Evolutionary conservation across 2,329 filamentous ascomycete species (phyloP), one percentile per base, ranked within the genome.

Genomic region (Calonectria pseudoturangicola): DNA sequence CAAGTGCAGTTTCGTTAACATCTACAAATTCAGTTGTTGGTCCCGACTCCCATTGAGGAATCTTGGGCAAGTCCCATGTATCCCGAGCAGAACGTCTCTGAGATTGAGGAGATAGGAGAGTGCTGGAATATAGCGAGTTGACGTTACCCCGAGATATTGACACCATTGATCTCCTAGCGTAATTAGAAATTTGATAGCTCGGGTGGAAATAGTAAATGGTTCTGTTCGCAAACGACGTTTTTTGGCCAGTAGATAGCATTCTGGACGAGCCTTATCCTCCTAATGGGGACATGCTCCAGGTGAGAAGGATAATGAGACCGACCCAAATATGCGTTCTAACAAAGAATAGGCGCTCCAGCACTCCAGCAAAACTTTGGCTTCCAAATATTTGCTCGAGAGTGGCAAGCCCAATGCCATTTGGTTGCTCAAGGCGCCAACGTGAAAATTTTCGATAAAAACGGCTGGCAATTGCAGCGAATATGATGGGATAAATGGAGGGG

Each of bases 321-420:
- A 74, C 18, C 0, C 54, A 2, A 0, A 72, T 15, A 1, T 66
- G 63, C 1, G 66, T 67, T 0, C 74, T 72, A 8, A 75, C 58
- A 27, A 74, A 62, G 0, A 75, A 27, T 0, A 75, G 54, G 2
- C 69, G 41, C 7, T 74, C 74, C 0, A 75, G 2, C 0, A 72
- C 63, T 1, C 68, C 63, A 0, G 74, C 74, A 8, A 75, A 66
- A 3, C 60, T 75, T 18, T 74, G 74, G 25, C 74, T 75, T 2
- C 72, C 72, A n/a, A 68, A 72, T 2, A 74, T 39, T 21, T 75
- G 72, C 27, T 75, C 74, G 3, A 75, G 74, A 0, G 63, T 54
- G 0, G 25, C 74, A 0, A 75, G n/a, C 1, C 41, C 48, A 10
- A 75, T 66, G 16, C 72, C 74, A 0, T 50, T 25, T 1, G 27